Evolutionary conservation across 345 rosid species (phyloP).

Genomic region (Murraya koenigii): DNA sequence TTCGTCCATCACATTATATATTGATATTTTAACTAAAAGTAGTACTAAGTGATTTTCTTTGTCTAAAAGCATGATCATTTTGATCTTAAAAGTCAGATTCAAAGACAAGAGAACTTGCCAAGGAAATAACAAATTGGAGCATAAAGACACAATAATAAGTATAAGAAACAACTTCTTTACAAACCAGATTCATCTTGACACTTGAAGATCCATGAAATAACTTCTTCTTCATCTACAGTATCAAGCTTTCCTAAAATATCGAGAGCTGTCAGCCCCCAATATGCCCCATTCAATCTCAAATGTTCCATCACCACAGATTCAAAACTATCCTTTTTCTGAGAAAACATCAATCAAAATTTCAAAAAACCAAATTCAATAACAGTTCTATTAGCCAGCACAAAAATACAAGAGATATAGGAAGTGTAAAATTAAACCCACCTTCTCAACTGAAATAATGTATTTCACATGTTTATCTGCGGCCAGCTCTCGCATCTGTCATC

Average conservation of each 20-base stretch:
- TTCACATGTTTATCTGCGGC: slow-evolving; percentile 61
- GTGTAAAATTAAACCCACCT: slow-evolving; percentile 34
- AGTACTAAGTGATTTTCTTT: background rate
- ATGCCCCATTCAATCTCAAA: slow-evolving; percentile 83
- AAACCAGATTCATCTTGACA: slow-evolving; percentile 86
- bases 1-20: background rate
- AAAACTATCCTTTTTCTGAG: slow-evolving; percentile 72
- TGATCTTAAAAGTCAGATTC: background rate
- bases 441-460: slow-evolving; percentile 65
- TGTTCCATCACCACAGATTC: slow-evolving; percentile 92
- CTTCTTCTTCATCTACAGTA: slow-evolving; percentile 45
- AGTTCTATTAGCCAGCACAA: background rate
- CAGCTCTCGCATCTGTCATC: slow-evolving; percentile 57
- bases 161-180: slow-evolving; percentile 2
- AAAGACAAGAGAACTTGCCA: background rate
- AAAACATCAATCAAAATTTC: slow-evolving; percentile 5
- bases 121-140: background rate
- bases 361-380: background rate
- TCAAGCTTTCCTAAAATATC: slow-evolving; percentile 73
- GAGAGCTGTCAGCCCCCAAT: slow-evolving; percentile 85
- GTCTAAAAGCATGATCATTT: background rate
- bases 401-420: background rate
- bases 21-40: background rate
- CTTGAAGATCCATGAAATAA: slow-evolving; percentile 68
- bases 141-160: background rate